phyloP scores from a whole-genome alignment of 2,329 filamentous ascomycete species.

The Colletotrichum abscissum region DNA sequence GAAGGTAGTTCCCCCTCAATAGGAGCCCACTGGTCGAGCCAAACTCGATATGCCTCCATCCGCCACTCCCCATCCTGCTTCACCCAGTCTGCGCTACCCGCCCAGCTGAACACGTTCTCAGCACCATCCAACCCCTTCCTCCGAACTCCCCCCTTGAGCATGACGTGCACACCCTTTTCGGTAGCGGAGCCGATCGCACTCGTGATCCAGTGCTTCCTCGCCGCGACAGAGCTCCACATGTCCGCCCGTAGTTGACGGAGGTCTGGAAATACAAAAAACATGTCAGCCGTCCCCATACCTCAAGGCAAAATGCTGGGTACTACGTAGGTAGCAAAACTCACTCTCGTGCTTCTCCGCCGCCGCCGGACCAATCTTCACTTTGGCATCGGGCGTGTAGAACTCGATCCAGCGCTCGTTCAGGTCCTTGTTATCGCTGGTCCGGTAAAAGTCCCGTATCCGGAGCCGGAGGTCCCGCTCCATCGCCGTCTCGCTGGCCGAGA shows the following conservation, averaged over 20 bases:
- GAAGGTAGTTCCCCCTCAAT: slow-evolving; percentile 27
- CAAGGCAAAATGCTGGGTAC: not conserved
- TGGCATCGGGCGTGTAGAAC: slow-evolving; percentile 30
- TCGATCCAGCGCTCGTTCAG: slow-evolving; percentile 27
- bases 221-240: slow-evolving; percentile 31
- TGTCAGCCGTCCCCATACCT: slow-evolving; percentile 8
- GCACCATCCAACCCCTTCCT: slow-evolving; percentile 24
- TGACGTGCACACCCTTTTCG: slow-evolving; percentile 28
- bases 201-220: slow-evolving; percentile 34
- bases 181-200: slow-evolving; percentile 26
- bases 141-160: slow-evolving; percentile 30
- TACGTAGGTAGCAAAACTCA: not conserved
- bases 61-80: slow-evolving; percentile 31
- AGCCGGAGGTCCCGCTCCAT: slow-evolving; percentile 34
- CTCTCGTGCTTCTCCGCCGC: slow-evolving; percentile 23
- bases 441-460: slow-evolving; percentile 35
- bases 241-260: slow-evolving; percentile 26
- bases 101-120: slow-evolving; percentile 29
- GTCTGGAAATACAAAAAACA: not conserved
- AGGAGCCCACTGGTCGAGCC: slow-evolving; percentile 30
- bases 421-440: slow-evolving; percentile 29
- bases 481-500: slow-evolving; percentile 28
- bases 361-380: slow-evolving; percentile 17
- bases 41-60: slow-evolving; percentile 34
- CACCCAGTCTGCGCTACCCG: slow-evolving; percentile 34